Base-by-base conservation (phyloP, 305 asterid species). In the Rubia occidens region DNA sequence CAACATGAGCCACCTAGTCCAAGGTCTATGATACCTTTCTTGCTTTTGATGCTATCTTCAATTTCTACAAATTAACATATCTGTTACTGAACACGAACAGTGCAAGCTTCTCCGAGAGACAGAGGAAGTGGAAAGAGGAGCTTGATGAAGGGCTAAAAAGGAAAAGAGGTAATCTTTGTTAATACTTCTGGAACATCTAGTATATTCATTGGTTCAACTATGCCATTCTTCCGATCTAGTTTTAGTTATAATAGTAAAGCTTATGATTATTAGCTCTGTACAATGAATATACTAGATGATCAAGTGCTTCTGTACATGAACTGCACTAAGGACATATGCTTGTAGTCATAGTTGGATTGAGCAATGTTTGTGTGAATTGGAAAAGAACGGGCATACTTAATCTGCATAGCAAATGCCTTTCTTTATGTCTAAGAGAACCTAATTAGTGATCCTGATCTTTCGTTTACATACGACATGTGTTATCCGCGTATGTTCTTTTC, bases 41-140 rank as follows among this genome's bases (percentile, higher is more conserved):
- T 15, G 66, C 5, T 58, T 21, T 40, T 58, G 21, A 5, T 49
- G 51, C 43, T 51, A 18, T 47, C 4, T 63, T 10, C 5, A 24
- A 53, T 39, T 64, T 45, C n/a, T 72, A 49, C 69, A 63, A 70
- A 47, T 56, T 56, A 66, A 69, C 74, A 35, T 63, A 20, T 78
- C 32, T 55, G 56, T 43, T 74, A 58, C 56, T 64, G 55, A 63
- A 62, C 20, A 17, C 20, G 11, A n/a, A 32, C 43, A 74, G 74
- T 68, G 24, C 78, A 71, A 77, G 78, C 73, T 80, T 77, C 75
- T 77, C 85, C 17, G 96, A 88, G 85, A 90, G 86, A 79, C 90
- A 88, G 70, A 84, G 81, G 78, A 87, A 84, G 81, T 93, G 98
- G 98, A 89, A 93, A 81, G 96, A 86, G 82, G 98, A 93, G 83